Evolutionary conservation across 805 yeast genomes (phyloP).

Genomic region (Lachancea waltii): DNA sequence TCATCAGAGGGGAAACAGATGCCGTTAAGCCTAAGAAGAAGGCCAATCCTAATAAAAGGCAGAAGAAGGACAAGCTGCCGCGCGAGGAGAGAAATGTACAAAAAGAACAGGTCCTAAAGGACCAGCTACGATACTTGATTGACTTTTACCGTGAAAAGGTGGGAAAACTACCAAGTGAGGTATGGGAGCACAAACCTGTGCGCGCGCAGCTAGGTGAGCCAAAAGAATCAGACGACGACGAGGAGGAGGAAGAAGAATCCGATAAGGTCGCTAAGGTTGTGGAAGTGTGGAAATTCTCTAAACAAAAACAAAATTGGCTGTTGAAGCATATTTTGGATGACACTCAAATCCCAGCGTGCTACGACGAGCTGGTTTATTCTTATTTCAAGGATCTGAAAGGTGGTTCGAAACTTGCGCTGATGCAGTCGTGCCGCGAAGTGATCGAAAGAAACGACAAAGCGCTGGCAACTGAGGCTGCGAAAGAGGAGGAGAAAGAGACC

Average conservation of each 20-base stretch:
- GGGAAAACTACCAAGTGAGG: slow-evolving; percentile 24
- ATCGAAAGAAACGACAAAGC: slow-evolving; percentile 5
- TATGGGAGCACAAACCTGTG: slow-evolving; percentile 9
- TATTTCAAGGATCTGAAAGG: slow-evolving; percentile 28
- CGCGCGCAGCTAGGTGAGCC: slow-evolving; percentile 3
- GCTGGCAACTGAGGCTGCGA: slow-evolving; percentile 1
- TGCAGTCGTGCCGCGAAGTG: slow-evolving; percentile 5
- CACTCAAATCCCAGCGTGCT: slow-evolving; percentile 25
- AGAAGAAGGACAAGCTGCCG: slow-evolving; percentile 26
- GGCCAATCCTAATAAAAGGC: slow-evolving; percentile 16
- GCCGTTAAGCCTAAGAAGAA: slow-evolving; percentile 14
- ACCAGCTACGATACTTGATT: slow-evolving; percentile 31
- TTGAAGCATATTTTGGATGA: slow-evolving; percentile 27
- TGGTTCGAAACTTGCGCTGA: slow-evolving; percentile 10
- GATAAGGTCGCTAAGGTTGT: slow-evolving; percentile 14
- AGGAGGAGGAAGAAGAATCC: slow-evolving; percentile 10
- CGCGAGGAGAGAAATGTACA: slow-evolving; percentile 22
- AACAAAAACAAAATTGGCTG: slow-evolving; percentile 34
- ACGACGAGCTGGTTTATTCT: slow-evolving; percentile 23
- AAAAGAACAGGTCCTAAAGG: slow-evolving; percentile 26
- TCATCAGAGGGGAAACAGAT: slow-evolving; percentile 23
- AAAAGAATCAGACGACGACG: too few relatives aligned
- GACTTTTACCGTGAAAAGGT: slow-evolving; percentile 28
- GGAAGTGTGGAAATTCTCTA: slow-evolving; percentile 34
- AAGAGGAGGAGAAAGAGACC: not conserved